phyloP scores from a whole-genome alignment of 2,329 filamentous ascomycete genomes.

The Diaporthe vaccinii region DNA sequence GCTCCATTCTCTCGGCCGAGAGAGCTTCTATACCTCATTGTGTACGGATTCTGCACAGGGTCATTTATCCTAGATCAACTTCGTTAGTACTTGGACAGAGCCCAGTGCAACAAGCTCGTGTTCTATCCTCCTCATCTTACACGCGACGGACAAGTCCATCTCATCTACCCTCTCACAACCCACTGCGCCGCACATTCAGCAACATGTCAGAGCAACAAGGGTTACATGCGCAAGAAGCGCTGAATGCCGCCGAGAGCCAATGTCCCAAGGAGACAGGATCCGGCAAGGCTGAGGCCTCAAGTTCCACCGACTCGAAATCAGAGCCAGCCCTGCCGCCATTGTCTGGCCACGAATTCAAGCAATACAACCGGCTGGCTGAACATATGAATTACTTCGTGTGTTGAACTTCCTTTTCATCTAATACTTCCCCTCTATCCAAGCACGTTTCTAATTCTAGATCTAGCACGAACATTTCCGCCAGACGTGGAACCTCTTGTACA shows the following conservation, averaged over 20 bases:
- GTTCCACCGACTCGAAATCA: constrained; percentile 1
- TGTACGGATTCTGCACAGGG: neutral
- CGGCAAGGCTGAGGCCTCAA: constrained; percentile 6
- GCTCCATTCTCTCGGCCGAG: constrained; percentile 21
- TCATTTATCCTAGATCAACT: neutral
- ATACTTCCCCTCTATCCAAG: neutral
- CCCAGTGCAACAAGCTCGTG: neutral
- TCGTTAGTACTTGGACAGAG: neutral
- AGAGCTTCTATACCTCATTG: neutral
- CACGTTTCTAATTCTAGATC: neutral
- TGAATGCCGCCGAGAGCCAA: neutral
- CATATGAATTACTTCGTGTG: constrained; percentile 81
- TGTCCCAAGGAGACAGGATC: neutral
- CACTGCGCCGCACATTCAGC: neutral
- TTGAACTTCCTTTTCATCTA: constrained; percentile 41
- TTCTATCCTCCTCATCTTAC: neutral
- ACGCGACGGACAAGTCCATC: neutral
- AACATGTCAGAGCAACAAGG: constrained; percentile 2
- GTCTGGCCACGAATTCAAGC: constrained; percentile 74
- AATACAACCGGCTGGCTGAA: constrained; percentile 80
- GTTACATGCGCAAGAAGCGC: neutral
- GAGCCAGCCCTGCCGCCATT: constrained; percentile 68
- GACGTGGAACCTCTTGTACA: constrained; percentile 79
- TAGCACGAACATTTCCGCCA: constrained; percentile 83
- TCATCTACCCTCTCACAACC: neutral